phyloP scores from a whole-genome alignment of 495 filamentous ascomycete species.

The Cryomyces antarcticus region DNA sequence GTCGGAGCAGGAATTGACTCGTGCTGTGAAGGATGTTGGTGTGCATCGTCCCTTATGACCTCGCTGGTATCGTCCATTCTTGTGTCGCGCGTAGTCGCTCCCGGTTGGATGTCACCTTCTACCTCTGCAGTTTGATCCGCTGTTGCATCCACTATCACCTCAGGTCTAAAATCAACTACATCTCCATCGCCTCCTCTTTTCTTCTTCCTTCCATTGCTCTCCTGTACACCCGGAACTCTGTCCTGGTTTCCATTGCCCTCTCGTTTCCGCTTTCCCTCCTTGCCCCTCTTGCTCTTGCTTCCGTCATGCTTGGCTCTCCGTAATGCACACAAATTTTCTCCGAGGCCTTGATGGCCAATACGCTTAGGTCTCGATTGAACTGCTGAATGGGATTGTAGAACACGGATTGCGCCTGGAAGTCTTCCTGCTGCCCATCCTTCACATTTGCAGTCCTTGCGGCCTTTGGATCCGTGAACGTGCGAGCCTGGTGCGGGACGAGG shows the following conservation, averaged over 20 bases:
- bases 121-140: not conserved
- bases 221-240: slow-evolving; percentile 3
- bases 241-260: slow-evolving; percentile 5
- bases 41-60: not conserved
- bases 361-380: slow-evolving; percentile 89
- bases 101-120: not conserved
- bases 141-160: not conserved
- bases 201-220: slow-evolving; percentile 11
- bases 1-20: not conserved
- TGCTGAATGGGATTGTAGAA: slow-evolving; percentile 99
- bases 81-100: no score
- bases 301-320: slow-evolving; percentile 16
- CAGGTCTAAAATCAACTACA: not conserved
- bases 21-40: not conserved
- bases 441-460: slow-evolving; percentile 21
- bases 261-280: slow-evolving; percentile 18
- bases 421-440: not conserved
- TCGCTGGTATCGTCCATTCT: not conserved
- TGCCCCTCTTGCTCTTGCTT: slow-evolving; percentile 21
- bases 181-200: not conserved
- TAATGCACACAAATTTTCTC: slow-evolving; percentile 37
- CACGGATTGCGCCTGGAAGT: slow-evolving; percentile 39
- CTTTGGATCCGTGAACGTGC: slow-evolving; percentile 21
- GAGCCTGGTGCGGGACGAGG: slow-evolving; percentile 34
- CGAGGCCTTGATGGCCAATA: slow-evolving; percentile 70